Evolutionary conservation across 768 basidiomycete genomes (phyloP), one percentile per base, ranked within the genome.

Genomic region (Amanita muscaria): DNA sequence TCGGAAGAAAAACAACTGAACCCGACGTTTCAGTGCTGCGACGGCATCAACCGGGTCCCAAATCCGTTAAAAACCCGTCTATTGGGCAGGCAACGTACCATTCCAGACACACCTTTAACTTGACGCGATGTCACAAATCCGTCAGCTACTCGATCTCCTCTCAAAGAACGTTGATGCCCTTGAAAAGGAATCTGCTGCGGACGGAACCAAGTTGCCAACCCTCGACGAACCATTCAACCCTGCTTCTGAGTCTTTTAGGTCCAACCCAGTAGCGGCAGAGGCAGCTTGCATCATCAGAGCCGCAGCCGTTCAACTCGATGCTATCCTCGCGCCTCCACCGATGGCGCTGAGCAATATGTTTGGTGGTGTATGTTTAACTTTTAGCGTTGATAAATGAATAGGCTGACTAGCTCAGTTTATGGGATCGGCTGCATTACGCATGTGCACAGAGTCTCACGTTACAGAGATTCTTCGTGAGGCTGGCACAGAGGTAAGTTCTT

Each of bases 381-480:
- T 15, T 9, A 9, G n/a, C 33, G 4, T 30, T 15, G 8, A 18
- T 24, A 3, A 21, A 12, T 16, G 6, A 35, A 11, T 5, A 21
- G 14, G 25, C 22, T 23, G 7, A 39, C n/a, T 3, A 21, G 4
- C 10, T 3, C 15, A 61, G 60, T 49, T 54, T 42, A 50, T 50
- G 23, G 53, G 53, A 15, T 49, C 57, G 3, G 55, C 60, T 5
- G 59, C 60, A 21, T 34, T 62, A 3, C 50, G 56, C 2, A 51
- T 53, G 29, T 55, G 54, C 21, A 35, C 59, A 1, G 56, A 57
- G 18, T 51, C 51, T 0, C 52, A 56, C 34, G 57, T 60, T 3
- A 52, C 59, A 6, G 62, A 65, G 24, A 64, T 64, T 7, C 46
- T 67, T 18, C 51, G 59, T 10, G 59, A 64, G 35, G 62, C 60